Evolutionary conservation across 2,329 filamentous ascomycete species (phyloP).

Genomic region (Phaeomoniella chlamydospora): DNA sequence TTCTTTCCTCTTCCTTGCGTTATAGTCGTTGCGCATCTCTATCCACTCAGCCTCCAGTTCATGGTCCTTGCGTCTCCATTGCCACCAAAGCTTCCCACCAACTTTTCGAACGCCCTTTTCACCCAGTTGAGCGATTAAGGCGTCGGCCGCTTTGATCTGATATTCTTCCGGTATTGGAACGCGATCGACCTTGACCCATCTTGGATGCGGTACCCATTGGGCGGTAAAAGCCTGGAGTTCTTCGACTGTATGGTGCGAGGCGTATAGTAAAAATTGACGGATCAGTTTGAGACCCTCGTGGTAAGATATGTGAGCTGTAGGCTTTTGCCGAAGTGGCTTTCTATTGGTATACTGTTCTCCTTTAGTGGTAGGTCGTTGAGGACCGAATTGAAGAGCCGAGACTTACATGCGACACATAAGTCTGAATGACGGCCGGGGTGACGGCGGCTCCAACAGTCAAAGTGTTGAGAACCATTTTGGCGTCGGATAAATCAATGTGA

Average conservation of each 20-base stretch:
- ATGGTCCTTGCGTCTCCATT: constrained; percentile 58
- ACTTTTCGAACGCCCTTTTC: constrained; percentile 57
- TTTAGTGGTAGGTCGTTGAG: constrained; percentile 3
- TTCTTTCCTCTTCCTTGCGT: constrained; percentile 49
- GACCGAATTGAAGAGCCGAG: too few relatives aligned
- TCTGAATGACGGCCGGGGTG: constrained; percentile 75
- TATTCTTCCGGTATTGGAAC: constrained; percentile 50
- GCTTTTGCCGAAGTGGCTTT: constrained; percentile 59
- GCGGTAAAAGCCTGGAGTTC: constrained; percentile 82
- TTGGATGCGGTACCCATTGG: constrained; percentile 80
- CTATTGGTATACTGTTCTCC: constrained; percentile 61
- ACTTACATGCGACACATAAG: constrained; percentile 71
- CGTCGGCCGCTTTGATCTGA: constrained; percentile 49
- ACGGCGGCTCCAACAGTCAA: constrained; percentile 70
- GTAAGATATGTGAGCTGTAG: constrained; percentile 83
- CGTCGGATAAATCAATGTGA: background rate
- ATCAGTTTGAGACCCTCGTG: constrained; percentile 83
- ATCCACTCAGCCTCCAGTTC: constrained; percentile 81
- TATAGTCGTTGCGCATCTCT: constrained; percentile 76
- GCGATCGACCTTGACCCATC: constrained; percentile 70
- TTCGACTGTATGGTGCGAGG: constrained; percentile 81
- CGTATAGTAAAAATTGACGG: constrained; percentile 69
- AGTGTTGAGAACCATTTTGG: constrained; percentile 55
- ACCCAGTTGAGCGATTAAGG: constrained; percentile 62
- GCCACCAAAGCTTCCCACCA: constrained; percentile 78